phyloP scores from a whole-genome alignment of 176 grass and related monocot species.

The Phyllostachys edulis region DNA sequence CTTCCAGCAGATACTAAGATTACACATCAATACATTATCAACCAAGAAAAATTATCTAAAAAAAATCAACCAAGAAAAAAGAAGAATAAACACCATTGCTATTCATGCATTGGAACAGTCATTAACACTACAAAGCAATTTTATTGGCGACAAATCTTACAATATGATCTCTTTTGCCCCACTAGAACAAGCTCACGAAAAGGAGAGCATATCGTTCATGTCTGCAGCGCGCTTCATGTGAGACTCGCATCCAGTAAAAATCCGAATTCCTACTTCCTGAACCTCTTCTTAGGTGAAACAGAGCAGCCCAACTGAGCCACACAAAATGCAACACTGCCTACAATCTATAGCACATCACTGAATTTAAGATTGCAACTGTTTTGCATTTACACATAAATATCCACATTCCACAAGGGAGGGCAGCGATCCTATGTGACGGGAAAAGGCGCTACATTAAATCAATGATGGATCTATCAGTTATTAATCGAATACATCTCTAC shows the following conservation, averaged over 20 bases:
- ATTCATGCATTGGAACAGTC: background rate
- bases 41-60: too few relatives aligned
- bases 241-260: background rate
- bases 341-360: conserved; percentile 29
- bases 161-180: background rate
- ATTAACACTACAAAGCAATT: background rate
- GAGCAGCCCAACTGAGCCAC: background rate
- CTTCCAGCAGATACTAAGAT: background rate
- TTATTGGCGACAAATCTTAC: background rate
- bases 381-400: conserved; percentile 42
- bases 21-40: background rate
- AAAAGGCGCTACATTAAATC: conserved; percentile 52
- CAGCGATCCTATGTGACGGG: conserved; percentile 19
- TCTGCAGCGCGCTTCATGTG: background rate
- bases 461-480: conserved; percentile 56
- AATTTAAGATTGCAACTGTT: conserved; percentile 34
- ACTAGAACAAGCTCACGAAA: background rate
- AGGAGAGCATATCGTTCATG: background rate
- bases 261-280: background rate
- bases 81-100: background rate
- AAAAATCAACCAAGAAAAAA: background rate
- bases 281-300: conserved; percentile 5
- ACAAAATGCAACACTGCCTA: conserved; percentile 11
- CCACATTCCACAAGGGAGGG: conserved; percentile 11
- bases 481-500: conserved; percentile 67